Evolutionary conservation across 495 filamentous ascomycete genomes (phyloP).

Genomic region (Wilcoxina mikolae): DNA sequence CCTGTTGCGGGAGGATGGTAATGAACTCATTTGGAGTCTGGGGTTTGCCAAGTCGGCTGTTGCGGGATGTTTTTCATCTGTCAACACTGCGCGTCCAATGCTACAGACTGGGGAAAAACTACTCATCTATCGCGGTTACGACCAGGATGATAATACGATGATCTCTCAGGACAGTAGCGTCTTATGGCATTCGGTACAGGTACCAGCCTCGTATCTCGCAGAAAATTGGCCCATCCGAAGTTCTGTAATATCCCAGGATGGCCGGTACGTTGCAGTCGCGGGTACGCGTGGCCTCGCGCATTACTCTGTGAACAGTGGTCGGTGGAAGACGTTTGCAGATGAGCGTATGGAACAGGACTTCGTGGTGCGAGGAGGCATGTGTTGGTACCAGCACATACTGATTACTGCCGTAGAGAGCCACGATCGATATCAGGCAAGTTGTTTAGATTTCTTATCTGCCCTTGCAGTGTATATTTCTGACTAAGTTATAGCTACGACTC

Average conservation of each 20-base stretch:
- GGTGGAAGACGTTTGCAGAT: conserved; percentile 90
- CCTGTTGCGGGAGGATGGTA: conserved; percentile 43
- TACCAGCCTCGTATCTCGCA: conserved; percentile 68
- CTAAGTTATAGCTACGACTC: conserved; percentile 49
- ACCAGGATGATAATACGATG: conserved; percentile 72
- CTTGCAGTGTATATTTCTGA: not conserved
- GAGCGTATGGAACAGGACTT: conserved; percentile 73
- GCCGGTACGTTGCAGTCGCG: conserved; percentile 86
- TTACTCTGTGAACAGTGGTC: conserved; percentile 83
- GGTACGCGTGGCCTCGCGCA: conserved; percentile 86
- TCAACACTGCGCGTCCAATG: conserved; percentile 78
- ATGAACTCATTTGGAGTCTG: conserved; percentile 69
- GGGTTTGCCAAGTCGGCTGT: conserved; percentile 87
- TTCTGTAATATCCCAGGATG: conserved; percentile 74
- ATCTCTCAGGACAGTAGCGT: conserved; percentile 84
- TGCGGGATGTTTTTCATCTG: conserved; percentile 74
- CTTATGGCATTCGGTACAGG: conserved; percentile 72
- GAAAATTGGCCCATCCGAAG: conserved; percentile 86
- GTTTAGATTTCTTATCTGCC: not conserved
- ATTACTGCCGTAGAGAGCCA: conserved; percentile 85
- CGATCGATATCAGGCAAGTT: conserved; percentile 59
- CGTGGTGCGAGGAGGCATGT: conserved; percentile 87
- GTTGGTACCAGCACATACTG: conserved; percentile 92
- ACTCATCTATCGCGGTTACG: conserved; percentile 85
- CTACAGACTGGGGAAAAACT: conserved; percentile 71